These are phyloP conservation scores for Trichoderma gracile DNA, from an alignment of 2,329 filamentous ascomycete genomes.

Conservation along the genomic window DNA sequence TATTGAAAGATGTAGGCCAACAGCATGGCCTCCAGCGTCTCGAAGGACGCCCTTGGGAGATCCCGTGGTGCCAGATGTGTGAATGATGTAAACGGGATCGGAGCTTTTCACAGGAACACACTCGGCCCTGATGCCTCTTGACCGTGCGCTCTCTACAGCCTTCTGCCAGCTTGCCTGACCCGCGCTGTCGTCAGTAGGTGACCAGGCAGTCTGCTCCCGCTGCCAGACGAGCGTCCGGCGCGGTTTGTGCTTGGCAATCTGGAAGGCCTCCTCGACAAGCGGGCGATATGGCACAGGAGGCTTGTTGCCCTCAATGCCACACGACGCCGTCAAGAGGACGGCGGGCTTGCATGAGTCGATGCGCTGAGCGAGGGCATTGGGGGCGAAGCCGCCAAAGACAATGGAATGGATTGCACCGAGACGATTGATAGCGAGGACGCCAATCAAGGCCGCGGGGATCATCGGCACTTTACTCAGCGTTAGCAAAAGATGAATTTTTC, in stretches of 20 bases:
- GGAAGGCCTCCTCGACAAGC: conserved; percentile 72
- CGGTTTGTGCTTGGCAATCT: conserved; percentile 69
- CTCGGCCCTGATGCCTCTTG: conserved; percentile 66
- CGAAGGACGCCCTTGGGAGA: conserved; percentile 80
- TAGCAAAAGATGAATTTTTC: too few relatives aligned
- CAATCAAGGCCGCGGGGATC: conserved; percentile 86
- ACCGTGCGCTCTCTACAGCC: conserved; percentile 68
- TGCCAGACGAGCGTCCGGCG: conserved; percentile 78
- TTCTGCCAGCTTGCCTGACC: conserved; percentile 80
- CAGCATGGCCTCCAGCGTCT: conserved; percentile 82
- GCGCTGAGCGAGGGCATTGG: conserved; percentile 77
- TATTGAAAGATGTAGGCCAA: conserved; percentile 79
- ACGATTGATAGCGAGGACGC: conserved; percentile 76
- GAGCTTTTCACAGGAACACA: conserved; percentile 77
- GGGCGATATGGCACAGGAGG: conserved; percentile 75
- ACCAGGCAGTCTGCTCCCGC: conserved; percentile 73
- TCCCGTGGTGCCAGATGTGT: conserved; percentile 82
- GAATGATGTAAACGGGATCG: conserved; percentile 86
- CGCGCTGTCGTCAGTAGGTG: conserved; percentile 62
- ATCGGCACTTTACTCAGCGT: conserved; percentile 72
- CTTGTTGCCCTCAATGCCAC: conserved; percentile 85
- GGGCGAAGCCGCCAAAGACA: conserved; percentile 90
- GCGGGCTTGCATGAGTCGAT: conserved; percentile 80
- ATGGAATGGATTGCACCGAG: conserved; percentile 87
- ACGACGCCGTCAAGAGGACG: conserved; percentile 83